Percentiles rank a stretch among this genome's conserved stretches.
phyloP scores from a whole-genome alignment of 2,329 filamentous ascomycete genomes.

The Aspergillus fructus region DNA sequence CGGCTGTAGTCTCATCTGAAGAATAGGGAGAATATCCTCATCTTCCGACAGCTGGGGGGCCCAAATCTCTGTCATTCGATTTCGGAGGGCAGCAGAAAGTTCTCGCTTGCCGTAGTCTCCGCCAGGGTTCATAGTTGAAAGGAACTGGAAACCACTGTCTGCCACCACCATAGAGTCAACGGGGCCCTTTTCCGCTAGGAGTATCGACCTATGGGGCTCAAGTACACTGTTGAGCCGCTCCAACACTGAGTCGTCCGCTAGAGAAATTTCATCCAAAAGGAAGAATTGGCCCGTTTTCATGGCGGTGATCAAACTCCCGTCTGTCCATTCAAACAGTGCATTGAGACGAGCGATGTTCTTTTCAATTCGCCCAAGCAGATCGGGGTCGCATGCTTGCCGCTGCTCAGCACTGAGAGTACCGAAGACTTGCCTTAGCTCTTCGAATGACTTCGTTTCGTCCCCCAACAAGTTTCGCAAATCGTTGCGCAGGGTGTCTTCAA shows the following conservation, averaged over 20 bases:
- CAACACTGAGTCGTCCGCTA: constrained; percentile 95
- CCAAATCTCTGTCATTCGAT: constrained; percentile 99
- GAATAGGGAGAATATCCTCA: constrained; percentile 84
- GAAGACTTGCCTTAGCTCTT: constrained; percentile 61
- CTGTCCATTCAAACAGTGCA: constrained; percentile 92
- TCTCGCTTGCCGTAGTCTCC: constrained; percentile 98
- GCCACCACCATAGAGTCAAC: constrained; percentile 78
- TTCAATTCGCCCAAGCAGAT: constrained; percentile 46
- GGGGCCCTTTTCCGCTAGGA: constrained; percentile 91
- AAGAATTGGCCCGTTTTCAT: constrained; percentile 92
- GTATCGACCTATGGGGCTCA: constrained; percentile 78
- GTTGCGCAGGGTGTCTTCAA: constrained; percentile 64
- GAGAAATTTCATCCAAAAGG: constrained; percentile 93
- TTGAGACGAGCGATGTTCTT: constrained; percentile 64
- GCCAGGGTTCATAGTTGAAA: constrained; percentile 98
- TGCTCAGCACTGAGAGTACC: constrained; percentile 51
- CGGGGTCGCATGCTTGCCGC: constrained; percentile 48
- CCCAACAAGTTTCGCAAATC: constrained; percentile 55
- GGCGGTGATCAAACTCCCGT: constrained; percentile 88
- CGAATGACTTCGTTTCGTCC: constrained; percentile 45
- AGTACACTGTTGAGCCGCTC: constrained; percentile 96
- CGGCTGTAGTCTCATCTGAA: constrained; percentile 68
- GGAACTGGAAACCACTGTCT: constrained; percentile 81
- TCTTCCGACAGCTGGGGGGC: constrained; percentile 82
- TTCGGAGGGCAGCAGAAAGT: constrained; percentile 87